Evolutionary conservation across 169 alveolate genomes (phyloP).

Genomic region (Cyclospora cayetanensis): DNA sequence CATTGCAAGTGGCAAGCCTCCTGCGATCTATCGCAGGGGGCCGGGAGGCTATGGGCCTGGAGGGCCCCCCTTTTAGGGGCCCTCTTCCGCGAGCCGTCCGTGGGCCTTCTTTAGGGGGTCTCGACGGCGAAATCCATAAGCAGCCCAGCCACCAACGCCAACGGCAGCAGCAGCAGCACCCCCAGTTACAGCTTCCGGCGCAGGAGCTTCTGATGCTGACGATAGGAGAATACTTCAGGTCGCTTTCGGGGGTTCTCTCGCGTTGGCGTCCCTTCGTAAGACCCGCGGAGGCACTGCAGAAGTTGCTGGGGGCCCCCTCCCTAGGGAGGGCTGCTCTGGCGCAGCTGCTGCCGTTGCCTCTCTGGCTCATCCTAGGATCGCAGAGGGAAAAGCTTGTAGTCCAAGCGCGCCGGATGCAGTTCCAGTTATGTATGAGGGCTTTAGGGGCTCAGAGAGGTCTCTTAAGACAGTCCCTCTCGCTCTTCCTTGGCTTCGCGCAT

Average conservation of each 20-base stretch:
- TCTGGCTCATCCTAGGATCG: not conserved
- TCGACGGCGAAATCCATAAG: not conserved
- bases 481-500: not conserved
- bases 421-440: not conserved
- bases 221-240: not conserved
- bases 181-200: not conserved
- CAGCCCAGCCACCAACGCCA: constrained; percentile 17
- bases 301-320: not conserved
- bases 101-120: not conserved
- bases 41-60: not conserved
- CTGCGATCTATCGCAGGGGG: constrained; percentile 3
- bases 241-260: not conserved
- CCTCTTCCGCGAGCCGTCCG: not conserved
- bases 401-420: not conserved
- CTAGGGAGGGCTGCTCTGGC: not conserved
- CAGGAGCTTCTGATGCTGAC: not conserved
- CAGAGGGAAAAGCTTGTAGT: not conserved
- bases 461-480: not conserved
- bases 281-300: constrained; percentile 6
- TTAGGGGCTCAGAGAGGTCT: constrained; percentile 11
- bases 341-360: not conserved
- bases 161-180: not conserved
- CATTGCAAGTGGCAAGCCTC: not conserved
- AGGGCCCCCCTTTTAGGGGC: not conserved
- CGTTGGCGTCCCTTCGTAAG: not conserved